Base-by-base conservation (phyloP, 73 alveolate genomes). In the Tetrahymena thermophila region DNA sequence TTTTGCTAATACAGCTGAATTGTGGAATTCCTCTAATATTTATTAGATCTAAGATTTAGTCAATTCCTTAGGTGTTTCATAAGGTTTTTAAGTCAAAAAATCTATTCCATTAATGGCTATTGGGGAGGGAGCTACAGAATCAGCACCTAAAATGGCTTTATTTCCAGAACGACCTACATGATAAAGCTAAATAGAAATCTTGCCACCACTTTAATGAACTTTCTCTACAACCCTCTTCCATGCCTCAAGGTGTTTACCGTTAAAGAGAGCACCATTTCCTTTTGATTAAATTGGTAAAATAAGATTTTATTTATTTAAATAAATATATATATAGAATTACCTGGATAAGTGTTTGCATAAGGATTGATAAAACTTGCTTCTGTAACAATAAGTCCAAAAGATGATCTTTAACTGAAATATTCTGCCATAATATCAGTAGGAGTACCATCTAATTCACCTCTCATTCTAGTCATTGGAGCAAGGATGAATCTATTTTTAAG, bases 1-100 rank as follows among this genome's bases (percentile, higher is more conserved):
- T 95, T 97, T 94, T 0, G 97, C 99, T 37, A 96, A 94, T 43
- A 93, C 93, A 28, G 98, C 98, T 9, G 97, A 96, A 25, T 85
- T 85, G 35, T 94, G 96, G 94, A 96, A 98, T 55, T 96, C 96
- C 15, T 98, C 94, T 16, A 97, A 96, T 23, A 97, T 85, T 35
- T 95, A 43, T 94, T 97, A 89, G 11, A 98, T 94, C 28, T 97
- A n/a, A 28, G 89, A n/a, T n/a, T 71, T 71, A 23, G 89, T 71
- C 10, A 71, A 40, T 21, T 71, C 89, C n/a, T 71, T 71, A 9
- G 89, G 89, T 17, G 37, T 31, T 71, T 71, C 89, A 25, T 71
- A 71, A n/a, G 89, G 40, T 19, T 71, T 71, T 31, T 89, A 56
- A 34, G 94, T 57, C 38, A 42, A 84, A 93, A 34, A 57, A 56